Conservation (phyloP, 1,139 yeast genomes). For the Scheffersomyces insectosa region DNA sequence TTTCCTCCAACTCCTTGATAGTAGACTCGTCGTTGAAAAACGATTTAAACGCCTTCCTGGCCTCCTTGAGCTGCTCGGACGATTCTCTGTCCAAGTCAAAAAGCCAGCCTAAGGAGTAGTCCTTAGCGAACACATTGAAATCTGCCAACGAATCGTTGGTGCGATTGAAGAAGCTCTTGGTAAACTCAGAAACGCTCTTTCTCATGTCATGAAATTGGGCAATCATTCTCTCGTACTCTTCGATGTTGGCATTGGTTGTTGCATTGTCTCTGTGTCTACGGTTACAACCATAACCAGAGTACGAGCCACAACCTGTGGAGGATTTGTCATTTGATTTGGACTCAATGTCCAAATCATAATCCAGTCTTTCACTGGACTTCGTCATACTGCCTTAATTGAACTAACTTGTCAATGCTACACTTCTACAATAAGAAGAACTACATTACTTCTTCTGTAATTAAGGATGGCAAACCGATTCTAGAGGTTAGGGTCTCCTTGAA, state of each 20-base stretch:
- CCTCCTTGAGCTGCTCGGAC: conserved; percentile 3
- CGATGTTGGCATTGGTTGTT: neutral
- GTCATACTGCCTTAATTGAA: too few species aligned
- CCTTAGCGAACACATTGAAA: conserved; percentile 24
- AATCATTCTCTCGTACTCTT: conserved; percentile 19
- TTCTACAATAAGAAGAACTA: too few species aligned
- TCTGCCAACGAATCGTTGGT: conserved; percentile 27
- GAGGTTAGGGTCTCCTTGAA: too few species aligned
- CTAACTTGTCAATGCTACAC: too few species aligned
- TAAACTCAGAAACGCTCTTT: conserved; percentile 16
- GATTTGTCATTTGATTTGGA: too few species aligned
- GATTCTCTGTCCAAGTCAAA: conserved; percentile 10
- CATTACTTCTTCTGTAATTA: too few species aligned
- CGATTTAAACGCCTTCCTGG: conserved; percentile 4
- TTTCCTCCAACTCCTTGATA: conserved; percentile 3
- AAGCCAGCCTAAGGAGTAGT: conserved; percentile 18
- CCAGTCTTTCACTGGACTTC: too few species aligned
- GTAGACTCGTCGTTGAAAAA: conserved; percentile 4
- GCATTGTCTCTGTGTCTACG: too few species aligned
- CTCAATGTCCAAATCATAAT: too few species aligned
- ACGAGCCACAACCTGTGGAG: too few species aligned
- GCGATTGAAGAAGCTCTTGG: conserved; percentile 19
- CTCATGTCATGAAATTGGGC: conserved; percentile 20
- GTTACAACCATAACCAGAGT: too few species aligned
- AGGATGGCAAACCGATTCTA: too few species aligned